A percentile compares a stretch with the other conserved stretches of the same genome.
Conservation (phyloP, 345 rosid species). For the Eucalyptus dawsonii region DNA sequence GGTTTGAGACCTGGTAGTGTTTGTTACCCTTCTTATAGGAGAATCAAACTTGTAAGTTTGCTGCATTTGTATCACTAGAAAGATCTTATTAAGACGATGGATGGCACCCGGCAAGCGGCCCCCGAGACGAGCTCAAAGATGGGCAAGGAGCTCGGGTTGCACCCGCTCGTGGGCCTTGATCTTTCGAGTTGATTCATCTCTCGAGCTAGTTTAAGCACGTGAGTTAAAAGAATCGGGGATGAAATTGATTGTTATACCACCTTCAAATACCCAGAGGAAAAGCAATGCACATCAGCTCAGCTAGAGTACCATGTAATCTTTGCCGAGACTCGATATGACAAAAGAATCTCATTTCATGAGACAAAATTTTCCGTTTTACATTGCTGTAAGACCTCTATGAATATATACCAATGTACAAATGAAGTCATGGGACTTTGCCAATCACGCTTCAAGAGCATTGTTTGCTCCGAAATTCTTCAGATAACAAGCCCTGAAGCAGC, state of each 20-base stretch:
- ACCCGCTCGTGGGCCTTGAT: background rate
- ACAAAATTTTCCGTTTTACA: background rate
- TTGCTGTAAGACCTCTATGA: background rate
- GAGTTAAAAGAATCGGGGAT: background rate
- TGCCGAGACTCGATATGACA: background rate
- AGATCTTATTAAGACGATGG: background rate
- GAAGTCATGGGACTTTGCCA: background rate
- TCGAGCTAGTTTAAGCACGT: background rate
- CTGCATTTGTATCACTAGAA: background rate
- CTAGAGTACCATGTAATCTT: background rate
- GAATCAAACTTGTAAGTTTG: background rate
- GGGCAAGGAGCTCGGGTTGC: background rate
- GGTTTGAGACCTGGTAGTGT: background rate
- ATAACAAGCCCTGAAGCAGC: conserved; percentile 38
- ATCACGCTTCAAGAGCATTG: conserved; percentile 30
- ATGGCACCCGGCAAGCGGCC: background rate
- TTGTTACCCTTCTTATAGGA: background rate
- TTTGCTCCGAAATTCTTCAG: conserved; percentile 43
- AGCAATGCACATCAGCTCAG: background rate
- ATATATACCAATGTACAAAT: background rate
- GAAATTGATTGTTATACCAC: background rate
- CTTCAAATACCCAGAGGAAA: background rate
- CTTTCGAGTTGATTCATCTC: background rate
- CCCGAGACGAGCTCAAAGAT: background rate
- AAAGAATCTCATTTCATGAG: background rate